Percentiles rank a stretch among this genome's conserved stretches.
These are phyloP conservation scores for Elongisporangium undulatum DNA, from an alignment of 352 stramenopile species.

Conservation along the genomic window DNA sequence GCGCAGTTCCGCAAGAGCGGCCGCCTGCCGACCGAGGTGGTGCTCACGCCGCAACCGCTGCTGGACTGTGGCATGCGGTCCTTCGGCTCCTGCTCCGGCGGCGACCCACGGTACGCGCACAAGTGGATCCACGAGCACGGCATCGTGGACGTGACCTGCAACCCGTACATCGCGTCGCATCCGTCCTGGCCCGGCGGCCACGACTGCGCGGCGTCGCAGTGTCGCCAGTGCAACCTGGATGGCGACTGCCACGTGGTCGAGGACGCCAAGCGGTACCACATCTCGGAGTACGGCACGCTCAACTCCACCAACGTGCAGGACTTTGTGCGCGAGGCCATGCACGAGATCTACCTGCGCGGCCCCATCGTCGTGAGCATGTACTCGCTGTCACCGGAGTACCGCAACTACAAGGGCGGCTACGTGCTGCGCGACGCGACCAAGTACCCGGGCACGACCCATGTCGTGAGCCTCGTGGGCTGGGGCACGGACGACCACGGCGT, in stretches of 20 bases:
- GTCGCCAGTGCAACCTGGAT: conserved; percentile 55
- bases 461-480: conserved; percentile 96
- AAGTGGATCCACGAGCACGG: conserved; percentile 84
- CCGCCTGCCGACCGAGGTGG: conserved; percentile 43
- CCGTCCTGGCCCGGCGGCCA: conserved; percentile 64
- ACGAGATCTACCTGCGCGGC: conserved; percentile 95
- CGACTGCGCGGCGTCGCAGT: conserved; percentile 59
- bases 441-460: conserved; percentile 80
- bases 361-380: conserved; percentile 94
- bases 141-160: conserved; percentile 79
- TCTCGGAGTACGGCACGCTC: conserved; percentile 72
- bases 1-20: conserved; percentile 56
- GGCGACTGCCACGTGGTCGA: conserved; percentile 54
- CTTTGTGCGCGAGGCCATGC: conserved; percentile 85
- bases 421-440: conserved; percentile 86
- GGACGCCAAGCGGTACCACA: conserved; percentile 59
- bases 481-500: conserved; percentile 74
- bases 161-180: conserved; percentile 77
- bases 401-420: conserved; percentile 89
- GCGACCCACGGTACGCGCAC: conserved; percentile 75
- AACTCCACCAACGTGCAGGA: conserved; percentile 59
- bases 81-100: conserved; percentile 73
- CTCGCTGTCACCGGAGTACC: conserved; percentile 63
- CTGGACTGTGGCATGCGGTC: conserved; percentile 79
- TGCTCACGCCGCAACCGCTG: conserved; percentile 66